These are phyloP conservation scores for Calonectria henricotiae DNA, from an alignment of 2,329 filamentous ascomycete genomes.

Conservation along the genomic window DNA sequence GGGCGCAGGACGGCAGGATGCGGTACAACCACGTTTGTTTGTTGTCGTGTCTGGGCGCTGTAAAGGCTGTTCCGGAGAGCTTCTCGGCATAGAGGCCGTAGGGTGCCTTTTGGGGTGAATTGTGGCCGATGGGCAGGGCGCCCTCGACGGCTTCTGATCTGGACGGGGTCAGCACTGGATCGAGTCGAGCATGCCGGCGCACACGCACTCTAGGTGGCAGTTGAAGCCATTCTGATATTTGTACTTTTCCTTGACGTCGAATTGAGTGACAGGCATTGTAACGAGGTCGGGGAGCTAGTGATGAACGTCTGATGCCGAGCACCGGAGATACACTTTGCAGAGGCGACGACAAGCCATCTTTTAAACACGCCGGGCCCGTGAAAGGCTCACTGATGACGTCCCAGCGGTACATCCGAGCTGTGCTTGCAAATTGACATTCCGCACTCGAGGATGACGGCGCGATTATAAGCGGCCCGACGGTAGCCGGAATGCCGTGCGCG, in stretches of 20 bases:
- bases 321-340: conserved; percentile 18
- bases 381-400: conserved; percentile 48
- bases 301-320: conserved; percentile 30
- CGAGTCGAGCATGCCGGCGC: no score
- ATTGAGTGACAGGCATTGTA: conserved; percentile 68
- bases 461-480: conserved; percentile 50
- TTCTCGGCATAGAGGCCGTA: conserved; percentile 88
- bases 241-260: conserved; percentile 73
- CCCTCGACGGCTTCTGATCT: conserved; percentile 85
- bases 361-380: conserved; percentile 45
- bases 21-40: conserved; percentile 83
- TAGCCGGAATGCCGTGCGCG: conserved; percentile 49
- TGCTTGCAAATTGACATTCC: conserved; percentile 44
- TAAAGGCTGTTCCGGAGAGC: conserved; percentile 81
- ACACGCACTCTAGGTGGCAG: conserved; percentile 80
- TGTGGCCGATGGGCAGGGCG: conserved; percentile 82
- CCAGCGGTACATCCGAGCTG: conserved; percentile 46
- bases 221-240: conserved; percentile 85
- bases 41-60: conserved; percentile 78
- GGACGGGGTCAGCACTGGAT: conserved; percentile 32
- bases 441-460: conserved; percentile 41
- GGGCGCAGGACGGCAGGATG: conserved; percentile 76
- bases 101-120: conserved; percentile 86
- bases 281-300: conserved; percentile 13
- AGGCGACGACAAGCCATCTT: conserved; percentile 42